Conservation (phyloP, 1,139 yeast species). For the Candida sanyaensis region DNA sequence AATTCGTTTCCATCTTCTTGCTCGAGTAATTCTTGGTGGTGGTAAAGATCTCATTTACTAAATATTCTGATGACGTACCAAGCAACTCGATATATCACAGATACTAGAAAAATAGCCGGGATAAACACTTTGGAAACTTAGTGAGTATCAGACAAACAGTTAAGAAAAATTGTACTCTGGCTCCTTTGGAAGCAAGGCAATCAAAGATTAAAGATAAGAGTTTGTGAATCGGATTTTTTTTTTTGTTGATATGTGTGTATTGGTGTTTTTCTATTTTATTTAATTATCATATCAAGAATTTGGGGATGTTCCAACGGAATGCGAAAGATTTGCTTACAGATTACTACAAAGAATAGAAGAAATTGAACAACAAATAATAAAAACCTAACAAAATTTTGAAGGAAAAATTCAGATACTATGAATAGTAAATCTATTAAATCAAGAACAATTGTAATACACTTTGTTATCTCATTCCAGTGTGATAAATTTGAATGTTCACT, state of each 20-base stretch:
- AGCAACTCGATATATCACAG: conserved; percentile 1
- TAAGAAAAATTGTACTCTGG: no score
- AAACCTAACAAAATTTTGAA: no score
- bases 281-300: not conserved
- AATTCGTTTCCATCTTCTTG: conserved; percentile 39
- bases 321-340: not conserved
- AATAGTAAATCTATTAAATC: no score
- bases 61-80: not conserved
- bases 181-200: no score
- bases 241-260: not conserved
- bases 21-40: conserved; percentile 43
- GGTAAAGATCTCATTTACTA: conserved; percentile 42
- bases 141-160: not conserved
- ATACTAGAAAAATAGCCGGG: conserved; percentile 1
- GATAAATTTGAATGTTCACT: no score
- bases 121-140: conserved; percentile 5
- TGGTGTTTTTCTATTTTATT: no score
- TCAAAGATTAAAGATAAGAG: not conserved
- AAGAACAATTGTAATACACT: no score
- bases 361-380: not conserved
- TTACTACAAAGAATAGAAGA: not conserved
- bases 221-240: not conserved
- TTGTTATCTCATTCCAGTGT: no score
- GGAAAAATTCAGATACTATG: no score
- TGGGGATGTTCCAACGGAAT: not conserved